Percentiles rank a stretch among this genome's conserved stretches.
phyloP scores from a whole-genome alignment of 2,329 filamentous ascomycete species.

The Trichoderma asperellum region DNA sequence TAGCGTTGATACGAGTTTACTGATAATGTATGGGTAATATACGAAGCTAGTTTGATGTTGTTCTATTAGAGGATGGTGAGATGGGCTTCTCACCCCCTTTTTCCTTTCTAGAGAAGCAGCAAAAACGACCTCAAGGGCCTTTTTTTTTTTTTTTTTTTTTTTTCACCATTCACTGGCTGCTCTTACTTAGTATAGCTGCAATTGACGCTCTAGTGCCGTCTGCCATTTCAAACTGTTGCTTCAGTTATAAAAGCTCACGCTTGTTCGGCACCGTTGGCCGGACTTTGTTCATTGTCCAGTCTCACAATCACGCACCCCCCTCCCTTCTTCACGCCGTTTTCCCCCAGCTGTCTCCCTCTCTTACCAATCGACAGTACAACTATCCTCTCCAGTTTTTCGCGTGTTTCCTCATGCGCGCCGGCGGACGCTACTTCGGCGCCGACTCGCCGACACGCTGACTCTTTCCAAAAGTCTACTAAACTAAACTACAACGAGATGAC shows the following conservation, averaged over 20 bases:
- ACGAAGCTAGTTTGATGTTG: neutral
- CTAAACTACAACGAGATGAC: neutral
- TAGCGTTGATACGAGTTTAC: slow-evolving; percentile 4
- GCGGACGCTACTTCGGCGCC: neutral
- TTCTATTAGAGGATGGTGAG: neutral
- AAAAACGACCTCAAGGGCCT: neutral
- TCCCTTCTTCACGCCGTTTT: neutral
- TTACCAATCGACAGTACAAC: too few relatives aligned
- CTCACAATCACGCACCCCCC: neutral
- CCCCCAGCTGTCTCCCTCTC: too few relatives aligned
- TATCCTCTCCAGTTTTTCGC: neutral
- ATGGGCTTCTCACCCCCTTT: neutral
- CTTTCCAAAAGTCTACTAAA: neutral
- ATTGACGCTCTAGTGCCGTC: neutral
- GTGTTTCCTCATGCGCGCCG: neutral
- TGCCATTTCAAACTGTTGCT: neutral
- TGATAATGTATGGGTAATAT: neutral
- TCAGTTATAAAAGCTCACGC: neutral
- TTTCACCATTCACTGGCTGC: neutral
- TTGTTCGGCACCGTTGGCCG: neutral
- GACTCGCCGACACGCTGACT: neutral
- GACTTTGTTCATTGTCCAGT: neutral
- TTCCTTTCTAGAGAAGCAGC: neutral
- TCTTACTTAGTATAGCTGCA: neutral
- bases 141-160: too few relatives aligned